Percentiles rank a stretch among this genome's conserved stretches.
Evolutionary conservation across 2,329 filamentous ascomycete species (phyloP).

Genomic region (Myriangium duriaei): DNA sequence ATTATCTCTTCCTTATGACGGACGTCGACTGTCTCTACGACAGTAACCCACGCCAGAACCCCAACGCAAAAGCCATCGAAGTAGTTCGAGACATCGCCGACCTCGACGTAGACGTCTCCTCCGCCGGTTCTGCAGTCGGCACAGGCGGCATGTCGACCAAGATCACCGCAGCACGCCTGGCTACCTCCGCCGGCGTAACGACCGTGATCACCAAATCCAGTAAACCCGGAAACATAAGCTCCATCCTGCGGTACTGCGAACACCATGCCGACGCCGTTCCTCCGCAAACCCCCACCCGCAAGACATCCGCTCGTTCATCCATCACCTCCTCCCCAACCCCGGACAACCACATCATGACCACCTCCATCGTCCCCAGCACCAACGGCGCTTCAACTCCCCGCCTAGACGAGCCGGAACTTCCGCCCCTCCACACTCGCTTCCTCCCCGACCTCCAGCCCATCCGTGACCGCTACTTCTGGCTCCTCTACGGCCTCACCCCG

Average conservation of each 20-base stretch:
- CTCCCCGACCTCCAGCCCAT: slow-evolving; percentile 74
- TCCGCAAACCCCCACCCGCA: slow-evolving; percentile 2
- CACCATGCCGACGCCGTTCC: slow-evolving; percentile 25
- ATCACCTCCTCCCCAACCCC: slow-evolving; percentile 12
- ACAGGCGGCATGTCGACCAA: slow-evolving; percentile 98
- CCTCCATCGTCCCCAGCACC: slow-evolving; percentile 17
- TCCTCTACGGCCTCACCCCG: slow-evolving; percentile 79
- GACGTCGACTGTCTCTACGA: slow-evolving; percentile 97
- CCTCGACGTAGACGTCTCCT: slow-evolving; percentile 79
- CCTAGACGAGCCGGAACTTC: slow-evolving; percentile 21
- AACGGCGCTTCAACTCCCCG: slow-evolving; percentile 11
- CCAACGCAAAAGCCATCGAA: slow-evolving; percentile 79
- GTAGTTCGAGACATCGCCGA: slow-evolving; percentile 80
- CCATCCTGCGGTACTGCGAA: slow-evolving; percentile 75
- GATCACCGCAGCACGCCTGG: slow-evolving; percentile 82
- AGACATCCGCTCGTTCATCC: slow-evolving; percentile 11
- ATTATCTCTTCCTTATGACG: slow-evolving; percentile 96
- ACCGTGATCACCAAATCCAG: slow-evolving; percentile 90
- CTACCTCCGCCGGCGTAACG: slow-evolving; percentile 87
- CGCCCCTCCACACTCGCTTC: slow-evolving; percentile 81
- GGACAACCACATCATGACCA: slow-evolving; percentile 13
- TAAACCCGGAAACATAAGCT: slow-evolving; percentile 81
- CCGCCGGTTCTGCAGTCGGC: slow-evolving; percentile 74
- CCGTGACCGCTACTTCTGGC: slow-evolving; percentile 91
- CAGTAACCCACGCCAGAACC: slow-evolving; percentile 77